Evolutionary conservation across 352 stramenopile genomes (phyloP).

Genomic region (Phytophthora pisi): DNA sequence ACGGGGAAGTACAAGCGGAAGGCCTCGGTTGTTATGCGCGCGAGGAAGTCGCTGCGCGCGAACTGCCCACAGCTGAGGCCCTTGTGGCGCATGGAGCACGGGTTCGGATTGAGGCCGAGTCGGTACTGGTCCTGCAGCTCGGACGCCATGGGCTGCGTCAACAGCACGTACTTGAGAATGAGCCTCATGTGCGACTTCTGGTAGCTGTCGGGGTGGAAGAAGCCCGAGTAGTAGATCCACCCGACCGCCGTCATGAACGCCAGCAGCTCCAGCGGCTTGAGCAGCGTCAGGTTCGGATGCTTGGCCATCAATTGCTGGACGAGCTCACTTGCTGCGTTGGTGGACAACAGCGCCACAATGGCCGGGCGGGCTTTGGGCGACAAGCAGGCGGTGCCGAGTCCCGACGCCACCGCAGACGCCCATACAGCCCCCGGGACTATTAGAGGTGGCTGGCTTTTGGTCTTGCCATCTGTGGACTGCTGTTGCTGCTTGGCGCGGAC

Average conservation of each 20-base stretch:
- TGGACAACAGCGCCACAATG: constrained; percentile 59
- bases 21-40: constrained; percentile 40
- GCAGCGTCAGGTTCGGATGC: constrained; percentile 37
- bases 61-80: constrained; percentile 50
- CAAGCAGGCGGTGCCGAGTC: constrained; percentile 40
- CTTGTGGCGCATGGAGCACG: constrained; percentile 53
- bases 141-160: constrained; percentile 37
- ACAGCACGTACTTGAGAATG: constrained; percentile 67
- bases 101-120: constrained; percentile 50
- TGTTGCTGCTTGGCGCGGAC: constrained; percentile 12
- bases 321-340: constrained; percentile 48
- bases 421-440: constrained; percentile 8
- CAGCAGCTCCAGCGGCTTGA: constrained; percentile 52
- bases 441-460: not conserved
- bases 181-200: constrained; percentile 57
- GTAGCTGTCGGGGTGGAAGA: constrained; percentile 70
- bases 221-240: constrained; percentile 68
- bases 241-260: constrained; percentile 56
- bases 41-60: constrained; percentile 44
- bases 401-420: constrained; percentile 42
- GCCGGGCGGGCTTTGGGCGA: constrained; percentile 44
- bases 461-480: not conserved
- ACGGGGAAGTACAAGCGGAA: constrained; percentile 64
- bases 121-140: constrained; percentile 48
- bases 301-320: constrained; percentile 34